A percentile compares a stretch with the other conserved stretches of the same genome.
Conservation (phyloP, 257 asterid species). For the Leptodermis oblonga region DNA sequence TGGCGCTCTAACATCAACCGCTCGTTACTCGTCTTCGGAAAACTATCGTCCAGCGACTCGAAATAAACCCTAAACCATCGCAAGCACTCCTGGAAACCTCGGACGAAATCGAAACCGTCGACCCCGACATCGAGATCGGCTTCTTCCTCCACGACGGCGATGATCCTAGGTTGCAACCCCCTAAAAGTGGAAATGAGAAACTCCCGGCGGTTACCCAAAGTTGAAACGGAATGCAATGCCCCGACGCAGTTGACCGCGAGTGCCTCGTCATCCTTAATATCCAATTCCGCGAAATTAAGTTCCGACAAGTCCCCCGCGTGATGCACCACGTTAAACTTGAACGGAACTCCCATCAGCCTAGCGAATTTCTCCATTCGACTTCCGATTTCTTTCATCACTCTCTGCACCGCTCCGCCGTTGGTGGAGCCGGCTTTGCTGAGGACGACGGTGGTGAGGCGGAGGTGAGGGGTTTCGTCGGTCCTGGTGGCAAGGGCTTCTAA, state of each 20-base stretch:
- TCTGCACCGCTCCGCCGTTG: constrained; percentile 36
- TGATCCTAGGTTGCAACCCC: constrained; percentile 58
- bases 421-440: constrained; percentile 24
- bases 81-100: constrained; percentile 69
- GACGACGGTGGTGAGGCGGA: constrained; percentile 70
- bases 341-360: constrained; percentile 94
- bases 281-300: constrained; percentile 44
- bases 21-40: constrained; percentile 67
- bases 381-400: constrained; percentile 84
- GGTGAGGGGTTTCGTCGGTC: constrained; percentile 83
- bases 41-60: constrained; percentile 78
- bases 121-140: constrained; percentile 72
- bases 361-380: constrained; percentile 89
- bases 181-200: constrained; percentile 47
- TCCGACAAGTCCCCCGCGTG: constrained; percentile 79
- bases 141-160: constrained; percentile 83
- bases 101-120: constrained; percentile 58
- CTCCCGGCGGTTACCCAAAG: constrained; percentile 48
- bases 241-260: constrained; percentile 79
- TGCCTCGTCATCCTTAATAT: constrained; percentile 64
- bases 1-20: constrained; percentile 87
- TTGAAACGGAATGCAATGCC: constrained; percentile 54
- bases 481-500: constrained; percentile 94
- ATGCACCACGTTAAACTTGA: constrained; percentile 54
- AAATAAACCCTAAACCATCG: constrained; percentile 95